Percentiles rank a stretch among this genome's conserved stretches.
Evolutionary conservation across 2,329 filamentous ascomycete species (phyloP).

Genomic region (Diaporthe citrichinensis): DNA sequence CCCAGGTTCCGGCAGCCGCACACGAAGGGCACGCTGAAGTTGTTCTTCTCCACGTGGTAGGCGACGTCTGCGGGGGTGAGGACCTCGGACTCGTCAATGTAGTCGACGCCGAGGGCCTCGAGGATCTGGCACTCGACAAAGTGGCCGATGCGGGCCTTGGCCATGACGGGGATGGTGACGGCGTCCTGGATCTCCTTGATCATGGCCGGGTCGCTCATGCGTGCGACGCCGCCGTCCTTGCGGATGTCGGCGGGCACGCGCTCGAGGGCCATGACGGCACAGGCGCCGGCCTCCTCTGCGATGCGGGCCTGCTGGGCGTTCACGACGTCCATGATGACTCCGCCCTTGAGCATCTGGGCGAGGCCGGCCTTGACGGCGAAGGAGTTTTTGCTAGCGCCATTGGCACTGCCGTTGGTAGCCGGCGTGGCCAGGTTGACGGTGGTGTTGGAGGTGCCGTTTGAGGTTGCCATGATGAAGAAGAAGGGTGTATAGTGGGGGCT

Average conservation of each 20-base stretch:
- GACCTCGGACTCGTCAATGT: slow-evolving; percentile 98
- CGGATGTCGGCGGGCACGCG: slow-evolving; percentile 97
- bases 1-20: slow-evolving; percentile 96
- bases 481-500: background rate
- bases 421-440: slow-evolving; percentile 39
- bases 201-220: slow-evolving; percentile 96
- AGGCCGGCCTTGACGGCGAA: slow-evolving; percentile 96
- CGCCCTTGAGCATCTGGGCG: slow-evolving; percentile 98
- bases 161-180: slow-evolving; percentile 99
- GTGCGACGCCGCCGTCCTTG: slow-evolving; percentile 89
- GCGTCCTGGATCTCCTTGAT: slow-evolving; percentile 96
- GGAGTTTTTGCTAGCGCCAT: slow-evolving; percentile 60
- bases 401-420: slow-evolving; percentile 43
- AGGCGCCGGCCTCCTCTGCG: slow-evolving; percentile 95
- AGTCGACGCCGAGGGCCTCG: slow-evolving; percentile 94
- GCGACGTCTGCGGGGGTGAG: slow-evolving; percentile 92
- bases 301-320: slow-evolving; percentile 95
- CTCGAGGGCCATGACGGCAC: slow-evolving; percentile 98
- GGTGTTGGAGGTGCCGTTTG: slow-evolving; percentile 44
- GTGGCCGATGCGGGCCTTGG: slow-evolving; percentile 97
- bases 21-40: slow-evolving; percentile 89
- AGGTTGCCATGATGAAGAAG: slow-evolving; percentile 43
- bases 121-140: slow-evolving; percentile 99
- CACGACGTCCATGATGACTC: slow-evolving; percentile 99
- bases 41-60: slow-evolving; percentile 91